Percentiles rank a stretch among this genome's conserved stretches.
Evolutionary conservation across 2,329 filamentous ascomycete species (phyloP).

Genomic region (Cladobotryum protrusum): DNA sequence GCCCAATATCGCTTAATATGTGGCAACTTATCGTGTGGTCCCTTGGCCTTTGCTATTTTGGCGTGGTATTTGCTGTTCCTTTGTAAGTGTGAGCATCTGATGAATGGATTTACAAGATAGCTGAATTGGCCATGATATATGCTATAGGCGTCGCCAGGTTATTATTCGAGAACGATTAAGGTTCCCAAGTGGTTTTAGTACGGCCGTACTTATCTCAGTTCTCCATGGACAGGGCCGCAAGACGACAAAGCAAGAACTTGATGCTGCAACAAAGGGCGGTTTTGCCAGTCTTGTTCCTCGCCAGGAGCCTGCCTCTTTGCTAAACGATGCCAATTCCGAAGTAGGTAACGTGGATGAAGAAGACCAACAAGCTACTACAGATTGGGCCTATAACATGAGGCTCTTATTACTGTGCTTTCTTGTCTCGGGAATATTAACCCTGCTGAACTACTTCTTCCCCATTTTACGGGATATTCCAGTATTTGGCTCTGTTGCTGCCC

Average conservation of each 20-base stretch:
- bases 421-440: conserved; percentile 61
- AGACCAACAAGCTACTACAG: conserved; percentile 27
- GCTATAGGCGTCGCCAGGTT: conserved; percentile 65
- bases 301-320: conserved; percentile 15
- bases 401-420: conserved; percentile 52
- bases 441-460: conserved; percentile 86
- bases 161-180: conserved; percentile 88
- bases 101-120: neutral
- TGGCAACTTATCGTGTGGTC: conserved; percentile 85
- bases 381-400: conserved; percentile 44
- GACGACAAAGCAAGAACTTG: conserved; percentile 27
- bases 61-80: conserved; percentile 92
- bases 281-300: conserved; percentile 39
- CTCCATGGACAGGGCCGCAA: conserved; percentile 59
- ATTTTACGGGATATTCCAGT: conserved; percentile 79
- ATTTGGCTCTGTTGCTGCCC: conserved; percentile 67
- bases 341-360: conserved; percentile 22
- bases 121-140: conserved; percentile 2
- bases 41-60: conserved; percentile 89
- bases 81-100: conserved; percentile 40
- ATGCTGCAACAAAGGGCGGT: conserved; percentile 30
- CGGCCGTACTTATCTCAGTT: conserved; percentile 85
- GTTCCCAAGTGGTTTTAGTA: conserved; percentile 93
- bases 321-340: conserved; percentile 20
- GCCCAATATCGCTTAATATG: conserved; percentile 64